Evolutionary conservation across 306 rosid genomes (phyloP), one percentile per base, ranked within the genome.

Genomic region (Fagus crenata): DNA sequence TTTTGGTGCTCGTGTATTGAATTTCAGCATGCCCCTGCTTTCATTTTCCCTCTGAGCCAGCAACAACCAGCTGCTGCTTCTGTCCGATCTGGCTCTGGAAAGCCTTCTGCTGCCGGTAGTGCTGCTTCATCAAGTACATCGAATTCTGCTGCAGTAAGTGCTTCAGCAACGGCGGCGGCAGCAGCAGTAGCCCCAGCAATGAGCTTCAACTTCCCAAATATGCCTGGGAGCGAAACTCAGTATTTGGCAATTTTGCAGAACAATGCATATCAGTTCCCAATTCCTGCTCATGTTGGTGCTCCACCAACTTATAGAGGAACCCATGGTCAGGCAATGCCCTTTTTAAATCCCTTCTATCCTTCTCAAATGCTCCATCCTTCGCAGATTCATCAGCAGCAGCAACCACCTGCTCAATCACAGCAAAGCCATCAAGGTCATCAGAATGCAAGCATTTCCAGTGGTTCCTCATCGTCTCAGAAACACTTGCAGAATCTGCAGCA

Each of bases 231-330:
- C 72, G 99, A 96, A 80, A 78, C 96, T 71, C 99, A 84, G 81
- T 96, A 89, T 87, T 74, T 96, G 81, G 99, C 99, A 2, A 90
- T 96, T 76, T 81, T 93, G 86, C 97, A 86, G 85, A 93, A 91
- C 55, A 96, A 85, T 86, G 90, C 89, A n/a, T 96, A 96, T 78
- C 74, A 97, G 5, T 96, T 92, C 72, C 90, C 99, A 3, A 86
- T 96, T 73, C 94, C 97, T 0, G 86, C 98, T 1, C 99, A 92
- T 77, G 93, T 92, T 37, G 99, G 98, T 17, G 91, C 90, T 8
- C 90, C 96, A 13, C 90, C 97, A 3, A 89, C 93, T 36, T 96
- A 91, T 75, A 84, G 99, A 65, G 99, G 97, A 83, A 74, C 89
- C 11, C 97, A 90, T 78, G 78, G 88, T 15, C 99, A 89, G 77